Conservation (phyloP, 495 filamentous ascomycete genomes). For the Delitschia confertaspora region DNA sequence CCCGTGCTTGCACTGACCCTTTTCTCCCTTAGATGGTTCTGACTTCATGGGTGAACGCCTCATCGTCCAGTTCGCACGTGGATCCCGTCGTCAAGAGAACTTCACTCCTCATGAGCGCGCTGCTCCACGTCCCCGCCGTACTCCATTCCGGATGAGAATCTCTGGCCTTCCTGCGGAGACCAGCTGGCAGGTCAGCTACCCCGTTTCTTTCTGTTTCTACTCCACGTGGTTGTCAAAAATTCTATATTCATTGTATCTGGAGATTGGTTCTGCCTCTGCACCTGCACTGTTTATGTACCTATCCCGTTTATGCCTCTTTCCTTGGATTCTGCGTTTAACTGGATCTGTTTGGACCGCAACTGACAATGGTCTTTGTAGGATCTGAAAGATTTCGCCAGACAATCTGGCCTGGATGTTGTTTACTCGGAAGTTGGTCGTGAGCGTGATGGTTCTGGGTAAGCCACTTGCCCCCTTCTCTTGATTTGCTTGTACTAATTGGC, state of each 20-base stretch:
- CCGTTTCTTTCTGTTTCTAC: constrained; percentile 15
- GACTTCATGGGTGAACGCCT: constrained; percentile 96
- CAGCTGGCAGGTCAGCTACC: constrained; percentile 95
- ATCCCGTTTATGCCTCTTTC: constrained; percentile 30
- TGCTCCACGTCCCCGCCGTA: constrained; percentile 86
- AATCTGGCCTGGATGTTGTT: constrained; percentile 93
- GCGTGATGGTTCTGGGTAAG: constrained; percentile 86
- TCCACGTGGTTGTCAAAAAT: too few relatives aligned
- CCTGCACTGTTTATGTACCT: not conserved
- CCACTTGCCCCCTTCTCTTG: too few relatives aligned
- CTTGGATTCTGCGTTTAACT: constrained; percentile 34
- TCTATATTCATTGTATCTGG: too few relatives aligned
- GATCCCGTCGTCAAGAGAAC: constrained; percentile 76
- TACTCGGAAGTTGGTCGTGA: constrained; percentile 95
- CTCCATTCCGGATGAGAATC: constrained; percentile 91
- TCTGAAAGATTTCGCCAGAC: constrained; percentile 97
- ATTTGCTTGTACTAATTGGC: constrained; percentile 31
- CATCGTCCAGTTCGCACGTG: constrained; percentile 95
- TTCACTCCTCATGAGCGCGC: constrained; percentile 65
- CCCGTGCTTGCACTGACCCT: not conserved
- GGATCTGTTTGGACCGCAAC: constrained; percentile 41
- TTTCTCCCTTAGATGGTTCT: constrained; percentile 72
- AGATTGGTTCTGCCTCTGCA: not conserved
- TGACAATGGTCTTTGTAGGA: constrained; percentile 69
- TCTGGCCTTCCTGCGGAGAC: constrained; percentile 94